Percentiles rank a stretch among this genome's conserved stretches.
These are phyloP conservation scores for Scheffersomyces lignosus DNA, from an alignment of 805 yeast genomes.

Conservation along the genomic window DNA sequence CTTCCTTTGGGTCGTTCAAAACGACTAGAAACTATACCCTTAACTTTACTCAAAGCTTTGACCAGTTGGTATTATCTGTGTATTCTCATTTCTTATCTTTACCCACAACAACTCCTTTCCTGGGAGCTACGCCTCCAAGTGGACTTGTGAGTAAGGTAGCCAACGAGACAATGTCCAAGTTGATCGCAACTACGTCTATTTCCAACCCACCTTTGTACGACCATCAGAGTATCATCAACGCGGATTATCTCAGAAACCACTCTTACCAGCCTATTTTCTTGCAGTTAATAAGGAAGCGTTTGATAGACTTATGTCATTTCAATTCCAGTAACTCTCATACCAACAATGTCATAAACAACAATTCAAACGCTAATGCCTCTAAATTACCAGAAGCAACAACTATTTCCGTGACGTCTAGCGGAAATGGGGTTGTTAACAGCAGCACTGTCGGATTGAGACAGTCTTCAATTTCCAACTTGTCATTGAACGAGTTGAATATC, in stretches of 20 bases:
- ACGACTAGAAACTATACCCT: slow-evolving; percentile 32
- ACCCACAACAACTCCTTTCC: slow-evolving; percentile 48
- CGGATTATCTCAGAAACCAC: slow-evolving; percentile 31
- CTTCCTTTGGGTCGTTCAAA: slow-evolving; percentile 12
- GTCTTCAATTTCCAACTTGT: slow-evolving; percentile 41
- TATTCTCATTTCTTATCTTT: slow-evolving; percentile 36
- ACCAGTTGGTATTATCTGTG: slow-evolving; percentile 33
- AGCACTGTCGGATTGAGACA: slow-evolving; percentile 24
- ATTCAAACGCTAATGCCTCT: slow-evolving; percentile 1
- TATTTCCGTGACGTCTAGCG: slow-evolving; percentile 16
- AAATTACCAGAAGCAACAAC: slow-evolving; percentile 27
- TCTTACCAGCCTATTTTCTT: slow-evolving; percentile 38
- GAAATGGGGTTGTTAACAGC: slow-evolving; percentile 10
- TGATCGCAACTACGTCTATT: slow-evolving; percentile 18
- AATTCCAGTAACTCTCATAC: slow-evolving; percentile 10
- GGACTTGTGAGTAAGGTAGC: slow-evolving; percentile 46
- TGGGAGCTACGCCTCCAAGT: slow-evolving; percentile 44
- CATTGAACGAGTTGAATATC: slow-evolving; percentile 41
- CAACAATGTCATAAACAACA: background rate
- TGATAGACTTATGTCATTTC: slow-evolving; percentile 38
- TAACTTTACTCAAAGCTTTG: slow-evolving; percentile 36
- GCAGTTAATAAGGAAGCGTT: slow-evolving; percentile 41
- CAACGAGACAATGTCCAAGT: slow-evolving; percentile 35
- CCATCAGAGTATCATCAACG: slow-evolving; percentile 30
- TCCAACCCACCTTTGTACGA: slow-evolving; percentile 28